Evolutionary conservation across 2,329 filamentous ascomycete genomes (phyloP).

Genomic region (Sphaerulina vaccinii): DNA sequence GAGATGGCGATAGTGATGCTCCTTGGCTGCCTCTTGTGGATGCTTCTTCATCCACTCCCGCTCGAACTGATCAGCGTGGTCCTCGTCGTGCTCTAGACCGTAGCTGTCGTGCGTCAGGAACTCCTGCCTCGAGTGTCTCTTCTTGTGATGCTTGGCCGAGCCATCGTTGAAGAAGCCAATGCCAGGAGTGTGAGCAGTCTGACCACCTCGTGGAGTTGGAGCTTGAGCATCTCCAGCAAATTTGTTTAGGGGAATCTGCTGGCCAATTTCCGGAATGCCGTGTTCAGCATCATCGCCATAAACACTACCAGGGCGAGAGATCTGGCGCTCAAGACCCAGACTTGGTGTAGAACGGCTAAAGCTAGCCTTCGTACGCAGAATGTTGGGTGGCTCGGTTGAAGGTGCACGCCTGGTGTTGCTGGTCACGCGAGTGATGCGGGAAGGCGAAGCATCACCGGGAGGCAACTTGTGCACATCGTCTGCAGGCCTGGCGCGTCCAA

Average conservation of each 20-base stretch:
- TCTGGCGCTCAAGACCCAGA: conserved; percentile 40
- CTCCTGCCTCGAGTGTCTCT: conserved; percentile 68
- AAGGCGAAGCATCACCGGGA: conserved; percentile 23
- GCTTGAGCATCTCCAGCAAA: conserved; percentile 95
- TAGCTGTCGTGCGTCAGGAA: conserved; percentile 85
- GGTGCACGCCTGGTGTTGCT: conserved; percentile 30
- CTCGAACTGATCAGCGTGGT: conserved; percentile 76
- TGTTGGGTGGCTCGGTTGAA: conserved; percentile 48
- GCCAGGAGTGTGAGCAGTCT: conserved; percentile 42
- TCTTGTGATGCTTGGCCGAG: conserved; percentile 61
- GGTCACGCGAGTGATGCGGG: conserved; percentile 28
- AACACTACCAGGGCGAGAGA: conserved; percentile 55
- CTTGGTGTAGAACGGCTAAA: conserved; percentile 48
- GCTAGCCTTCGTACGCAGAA: conserved; percentile 63
- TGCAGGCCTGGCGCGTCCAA: conserved; percentile 62
- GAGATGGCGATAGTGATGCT: conserved; percentile 66
- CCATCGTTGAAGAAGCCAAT: conserved; percentile 57
- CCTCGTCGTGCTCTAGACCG: conserved; percentile 80
- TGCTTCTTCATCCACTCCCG: conserved; percentile 92
- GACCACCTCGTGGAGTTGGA: conserved; percentile 71
- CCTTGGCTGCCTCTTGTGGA: conserved; percentile 75
- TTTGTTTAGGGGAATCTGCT: conserved; percentile 89
- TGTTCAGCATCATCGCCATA: conserved; percentile 63
- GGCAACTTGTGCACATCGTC: conserved; percentile 46
- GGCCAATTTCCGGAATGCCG: conserved; percentile 88